phyloP scores from a whole-genome alignment of 2,329 filamentous ascomycete species.

The Hirsutella rhossiliensis region DNA sequence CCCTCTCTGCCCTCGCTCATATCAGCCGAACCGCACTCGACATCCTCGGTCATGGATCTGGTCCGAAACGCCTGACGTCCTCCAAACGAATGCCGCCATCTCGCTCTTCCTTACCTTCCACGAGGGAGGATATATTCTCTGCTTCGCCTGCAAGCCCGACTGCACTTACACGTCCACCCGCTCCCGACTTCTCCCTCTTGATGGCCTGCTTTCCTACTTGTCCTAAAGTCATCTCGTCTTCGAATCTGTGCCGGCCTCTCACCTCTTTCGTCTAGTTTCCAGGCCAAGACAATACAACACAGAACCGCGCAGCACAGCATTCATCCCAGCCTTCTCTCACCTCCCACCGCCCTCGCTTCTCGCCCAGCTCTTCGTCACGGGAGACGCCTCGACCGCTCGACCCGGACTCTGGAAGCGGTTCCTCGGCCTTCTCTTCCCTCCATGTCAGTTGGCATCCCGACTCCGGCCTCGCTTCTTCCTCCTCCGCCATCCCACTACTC shows the following conservation, averaged over 20 bases:
- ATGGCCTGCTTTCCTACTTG: background rate
- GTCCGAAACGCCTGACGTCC: slow-evolving; percentile 5
- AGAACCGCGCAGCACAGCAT: background rate
- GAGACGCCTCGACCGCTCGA: slow-evolving; percentile 1
- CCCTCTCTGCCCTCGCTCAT: slow-evolving; percentile 5
- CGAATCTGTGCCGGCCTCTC: background rate
- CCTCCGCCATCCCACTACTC: slow-evolving; percentile 8
- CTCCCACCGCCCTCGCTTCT: background rate
- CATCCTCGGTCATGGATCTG: slow-evolving; percentile 13
- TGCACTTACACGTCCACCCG: slow-evolving; percentile 1
- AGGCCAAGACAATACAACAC: background rate
- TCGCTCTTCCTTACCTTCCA: background rate
- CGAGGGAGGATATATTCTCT: slow-evolving; percentile 1
- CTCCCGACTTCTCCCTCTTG: background rate
- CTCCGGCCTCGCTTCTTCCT: slow-evolving; percentile 9
- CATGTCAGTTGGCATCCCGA: slow-evolving; percentile 17
- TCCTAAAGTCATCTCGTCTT: background rate
- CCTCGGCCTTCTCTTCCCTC: slow-evolving; percentile 1
- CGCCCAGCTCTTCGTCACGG: slow-evolving; percentile 5
- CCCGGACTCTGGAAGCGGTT: background rate
- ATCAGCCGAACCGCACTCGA: slow-evolving; percentile 8
- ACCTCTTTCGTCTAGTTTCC: background rate
- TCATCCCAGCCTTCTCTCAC: background rate
- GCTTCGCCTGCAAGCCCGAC: background rate
- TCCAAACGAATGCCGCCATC: slow-evolving; percentile 3